Percentiles rank a stretch among this genome's conserved stretches.
Conservation (phyloP, 2,329 filamentous ascomycete species). For the Cladophialophora bantiana region DNA sequence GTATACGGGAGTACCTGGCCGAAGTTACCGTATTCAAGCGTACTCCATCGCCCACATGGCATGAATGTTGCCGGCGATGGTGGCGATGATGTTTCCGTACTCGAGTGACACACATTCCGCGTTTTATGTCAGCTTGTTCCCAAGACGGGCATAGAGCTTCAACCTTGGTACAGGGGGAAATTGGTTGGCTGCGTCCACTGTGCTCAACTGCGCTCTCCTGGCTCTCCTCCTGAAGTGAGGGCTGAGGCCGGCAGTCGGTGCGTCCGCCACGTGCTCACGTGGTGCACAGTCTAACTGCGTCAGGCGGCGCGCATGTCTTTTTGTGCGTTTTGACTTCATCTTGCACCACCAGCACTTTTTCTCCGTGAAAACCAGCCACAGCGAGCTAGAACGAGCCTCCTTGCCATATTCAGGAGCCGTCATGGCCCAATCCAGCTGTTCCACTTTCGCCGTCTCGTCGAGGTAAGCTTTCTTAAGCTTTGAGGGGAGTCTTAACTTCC, state of each 20-base stretch:
- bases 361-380: not conserved
- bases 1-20: too few relatives aligned
- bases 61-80: too few relatives aligned
- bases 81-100: not conserved
- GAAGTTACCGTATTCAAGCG: too few relatives aligned
- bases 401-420: not conserved
- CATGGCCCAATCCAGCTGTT: not conserved
- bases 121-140: not conserved
- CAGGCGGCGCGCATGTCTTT: not conserved
- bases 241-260: not conserved
- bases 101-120: not conserved
- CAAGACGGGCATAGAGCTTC: not conserved
- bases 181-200: too few relatives aligned
- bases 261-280: too few relatives aligned
- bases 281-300: not conserved
- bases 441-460: conserved; percentile 3
- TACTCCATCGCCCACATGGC: too few relatives aligned
- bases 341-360: not conserved
- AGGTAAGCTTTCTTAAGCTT: conserved; percentile 20
- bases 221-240: too few relatives aligned
- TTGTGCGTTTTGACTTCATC: too few relatives aligned
- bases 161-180: not conserved
- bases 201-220: too few relatives aligned
- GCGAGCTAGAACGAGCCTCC: not conserved
- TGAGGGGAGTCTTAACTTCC: not conserved